Evolutionary conservation across 257 asterid species (phyloP), one percentile per base, ranked within the genome.

Genomic region (Ballota nigra): DNA sequence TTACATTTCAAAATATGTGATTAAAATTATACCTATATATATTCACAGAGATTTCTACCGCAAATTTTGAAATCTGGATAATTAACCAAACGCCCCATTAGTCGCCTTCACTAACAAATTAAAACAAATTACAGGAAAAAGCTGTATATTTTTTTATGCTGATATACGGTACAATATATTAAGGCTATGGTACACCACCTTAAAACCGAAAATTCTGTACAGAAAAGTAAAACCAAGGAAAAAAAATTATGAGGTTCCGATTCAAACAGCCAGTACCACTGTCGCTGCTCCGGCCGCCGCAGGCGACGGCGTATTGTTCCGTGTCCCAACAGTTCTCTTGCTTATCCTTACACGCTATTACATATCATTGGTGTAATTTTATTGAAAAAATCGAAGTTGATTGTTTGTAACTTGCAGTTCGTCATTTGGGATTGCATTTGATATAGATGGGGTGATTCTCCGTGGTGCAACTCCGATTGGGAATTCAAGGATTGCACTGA

Each of bases 341-440:
- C 36, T 51, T 23, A 36, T 26, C 20, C 52, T 19, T 18, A 57
- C 19, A 2, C 28, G 49, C 47, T 57, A 18, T 51, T 20, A 26
- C 12, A 41, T 68, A 8, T 31, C 4, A 5, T 45, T 12, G 6
- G 58, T 36, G 73, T 61, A 15, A 12, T 40, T 67, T 19, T 20
- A 40, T 16, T 41, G 1, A 65, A 33, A 66, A 51, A 0, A 13
- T 4, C 20, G 8, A 61, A 26, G 41, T 33, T 47, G 26, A 58
- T 47, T 34, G 20, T 51, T 23, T 31, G 22, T 58, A 38, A 63
- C 23, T 64, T 31, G 38, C 76, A 70, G 80, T 43, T 71, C 85
- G 71, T 74, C 90, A 20, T 85, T 77, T 77, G 94, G 93, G 59
- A 80, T 87, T 74, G 90, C 94, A 9, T 87, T 87, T 75, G 94